Evolutionary conservation across 1,139 yeast species (phyloP).

Genomic region (Blastobotrys indianensis): DNA sequence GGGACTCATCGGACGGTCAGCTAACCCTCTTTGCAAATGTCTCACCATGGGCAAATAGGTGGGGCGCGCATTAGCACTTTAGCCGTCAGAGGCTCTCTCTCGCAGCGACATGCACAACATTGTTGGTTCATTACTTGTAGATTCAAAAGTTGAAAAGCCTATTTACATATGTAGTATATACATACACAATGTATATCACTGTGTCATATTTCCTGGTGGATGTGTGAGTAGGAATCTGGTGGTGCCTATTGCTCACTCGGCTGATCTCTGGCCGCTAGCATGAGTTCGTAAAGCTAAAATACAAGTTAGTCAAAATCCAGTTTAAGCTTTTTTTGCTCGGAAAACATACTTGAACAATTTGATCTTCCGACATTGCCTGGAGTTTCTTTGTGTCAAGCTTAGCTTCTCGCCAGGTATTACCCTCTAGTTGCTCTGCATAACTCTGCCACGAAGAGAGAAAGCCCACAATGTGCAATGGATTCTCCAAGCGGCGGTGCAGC

Average conservation of each 20-base stretch:
- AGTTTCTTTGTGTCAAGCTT: conserved; percentile 59
- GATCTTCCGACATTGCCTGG: conserved; percentile 86
- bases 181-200: background rate
- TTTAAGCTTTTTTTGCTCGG: no score
- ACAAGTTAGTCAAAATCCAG: background rate
- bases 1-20: background rate
- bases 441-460: conserved; percentile 91
- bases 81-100: no score
- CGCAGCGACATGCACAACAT: no score
- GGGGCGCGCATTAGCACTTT: background rate
- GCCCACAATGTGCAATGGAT: conserved; percentile 90
- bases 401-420: conserved; percentile 72
- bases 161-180: no score
- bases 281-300: conserved; percentile 50
- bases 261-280: conserved; percentile 52
- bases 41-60: background rate
- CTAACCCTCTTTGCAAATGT: no score
- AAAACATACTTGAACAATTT: conserved; percentile 58
- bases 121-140: no score
- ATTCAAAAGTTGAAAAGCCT: no score
- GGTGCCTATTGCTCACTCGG: conserved; percentile 25
- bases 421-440: conserved; percentile 64
- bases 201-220: background rate
- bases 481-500: conserved; percentile 75
- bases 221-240: background rate